These are phyloP conservation scores for Botrytis porri DNA, from an alignment of 2,329 filamentous ascomycete species.

Conservation along the genomic window DNA sequence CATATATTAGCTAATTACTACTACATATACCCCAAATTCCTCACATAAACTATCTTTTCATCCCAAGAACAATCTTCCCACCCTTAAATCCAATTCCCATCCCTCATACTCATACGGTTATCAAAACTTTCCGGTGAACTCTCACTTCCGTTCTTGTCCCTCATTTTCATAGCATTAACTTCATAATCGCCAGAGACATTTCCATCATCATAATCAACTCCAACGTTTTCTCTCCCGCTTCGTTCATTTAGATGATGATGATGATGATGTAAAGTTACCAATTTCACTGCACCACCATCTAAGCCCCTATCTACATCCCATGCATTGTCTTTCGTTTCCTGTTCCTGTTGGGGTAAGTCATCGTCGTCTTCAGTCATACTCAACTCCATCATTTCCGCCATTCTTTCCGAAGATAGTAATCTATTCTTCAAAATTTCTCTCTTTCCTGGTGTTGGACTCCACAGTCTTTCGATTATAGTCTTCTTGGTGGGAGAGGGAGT, in stretches of 20 bases:
- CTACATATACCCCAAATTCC: background rate
- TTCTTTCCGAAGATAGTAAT: background rate
- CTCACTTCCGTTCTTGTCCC: background rate
- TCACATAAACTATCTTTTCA: background rate
- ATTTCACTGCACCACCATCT: background rate
- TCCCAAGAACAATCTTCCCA: background rate
- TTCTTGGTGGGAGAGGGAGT: constrained; percentile 27
- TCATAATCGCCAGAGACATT: background rate
- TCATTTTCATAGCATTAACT: constrained; percentile 5
- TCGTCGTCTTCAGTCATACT: background rate
- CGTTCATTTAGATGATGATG: background rate
- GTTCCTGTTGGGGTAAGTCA: background rate
- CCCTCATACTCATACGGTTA: constrained; percentile 7
- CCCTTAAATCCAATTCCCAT: constrained; percentile 27
- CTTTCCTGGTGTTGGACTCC: constrained; percentile 15
- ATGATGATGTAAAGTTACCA: background rate
- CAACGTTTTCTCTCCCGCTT: background rate
- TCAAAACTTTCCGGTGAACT: background rate
- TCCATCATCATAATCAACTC: background rate
- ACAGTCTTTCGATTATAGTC: constrained; percentile 5
- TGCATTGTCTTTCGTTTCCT: background rate
- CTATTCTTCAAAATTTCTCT: background rate
- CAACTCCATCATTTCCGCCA: constrained; percentile 7
- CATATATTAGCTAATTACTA: background rate
- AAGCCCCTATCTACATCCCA: background rate